Percentiles rank a stretch among this genome's conserved stretches.
phyloP scores from a whole-genome alignment of 805 yeast genomes.

The Wickerhamiella shivajii region DNA sequence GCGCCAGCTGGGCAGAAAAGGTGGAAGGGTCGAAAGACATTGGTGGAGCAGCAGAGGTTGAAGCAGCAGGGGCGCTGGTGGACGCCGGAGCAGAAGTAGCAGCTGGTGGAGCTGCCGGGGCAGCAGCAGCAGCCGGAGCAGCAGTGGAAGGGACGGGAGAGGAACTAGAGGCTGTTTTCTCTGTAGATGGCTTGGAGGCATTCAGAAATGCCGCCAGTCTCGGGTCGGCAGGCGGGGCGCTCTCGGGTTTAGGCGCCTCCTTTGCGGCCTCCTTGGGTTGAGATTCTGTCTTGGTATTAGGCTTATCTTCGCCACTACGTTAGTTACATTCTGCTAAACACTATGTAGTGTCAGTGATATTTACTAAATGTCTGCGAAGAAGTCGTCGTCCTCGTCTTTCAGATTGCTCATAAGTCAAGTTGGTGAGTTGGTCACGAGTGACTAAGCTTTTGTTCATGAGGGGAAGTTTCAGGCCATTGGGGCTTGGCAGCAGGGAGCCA shows the following conservation, averaged over 20 bases:
- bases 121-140: constrained; percentile 15
- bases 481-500: too few relatives aligned
- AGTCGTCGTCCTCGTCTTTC: constrained; percentile 79
- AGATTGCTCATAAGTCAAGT: constrained; percentile 3
- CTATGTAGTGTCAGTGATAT: constrained; percentile 13
- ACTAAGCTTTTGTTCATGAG: too few relatives aligned
- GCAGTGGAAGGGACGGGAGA: constrained; percentile 30
- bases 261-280: constrained; percentile 7
- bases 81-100: background rate
- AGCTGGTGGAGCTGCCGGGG: background rate
- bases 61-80: background rate
- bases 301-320: constrained; percentile 25
- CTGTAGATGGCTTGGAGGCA: background rate
- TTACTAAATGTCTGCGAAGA: constrained; percentile 78
- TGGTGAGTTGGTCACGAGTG: background rate
- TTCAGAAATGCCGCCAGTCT: background rate
- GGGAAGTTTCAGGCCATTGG: too few relatives aligned
- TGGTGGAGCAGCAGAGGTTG: constrained; percentile 1
- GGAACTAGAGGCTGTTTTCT: constrained; percentile 12
- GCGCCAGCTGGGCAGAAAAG: constrained; percentile 17
- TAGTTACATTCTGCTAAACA: constrained; percentile 19
- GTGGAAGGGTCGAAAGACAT: constrained; percentile 16
- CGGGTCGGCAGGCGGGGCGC: too few relatives aligned
- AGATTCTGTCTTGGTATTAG: constrained; percentile 16
- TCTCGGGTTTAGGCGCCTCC: too few relatives aligned